A percentile compares a stretch with the other conserved stretches of the same genome.
Evolutionary conservation across 495 filamentous ascomycete species (phyloP).

Genomic region (Penicillium roqueforti): DNA sequence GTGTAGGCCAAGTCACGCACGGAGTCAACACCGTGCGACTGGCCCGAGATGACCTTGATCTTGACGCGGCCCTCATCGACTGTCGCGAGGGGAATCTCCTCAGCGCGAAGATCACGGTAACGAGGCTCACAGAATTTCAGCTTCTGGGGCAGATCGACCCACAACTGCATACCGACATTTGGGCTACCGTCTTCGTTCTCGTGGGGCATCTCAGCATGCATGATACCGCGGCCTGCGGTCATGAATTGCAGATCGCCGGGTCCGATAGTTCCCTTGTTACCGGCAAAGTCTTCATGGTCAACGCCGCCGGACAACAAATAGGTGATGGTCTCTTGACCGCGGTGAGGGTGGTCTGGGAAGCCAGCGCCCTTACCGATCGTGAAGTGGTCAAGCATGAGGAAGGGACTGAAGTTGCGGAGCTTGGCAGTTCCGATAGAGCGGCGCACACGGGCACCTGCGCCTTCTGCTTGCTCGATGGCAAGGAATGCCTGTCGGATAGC

Average conservation of each 20-base stretch:
- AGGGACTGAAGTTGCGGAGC: slow-evolving; percentile 83
- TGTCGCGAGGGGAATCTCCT: slow-evolving; percentile 69
- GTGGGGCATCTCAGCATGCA: slow-evolving; percentile 95
- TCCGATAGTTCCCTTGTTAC: slow-evolving; percentile 79
- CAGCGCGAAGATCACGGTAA: slow-evolving; percentile 75
- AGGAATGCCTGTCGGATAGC: slow-evolving; percentile 76
- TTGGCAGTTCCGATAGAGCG: slow-evolving; percentile 83
- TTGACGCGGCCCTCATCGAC: slow-evolving; percentile 67
- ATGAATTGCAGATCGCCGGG: slow-evolving; percentile 93
- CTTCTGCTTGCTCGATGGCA: slow-evolving; percentile 83
- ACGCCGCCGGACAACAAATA: slow-evolving; percentile 80
- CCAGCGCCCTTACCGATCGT: slow-evolving; percentile 73
- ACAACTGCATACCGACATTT: slow-evolving; percentile 88
- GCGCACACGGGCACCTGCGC: slow-evolving; percentile 82
- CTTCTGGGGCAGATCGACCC: slow-evolving; percentile 83
- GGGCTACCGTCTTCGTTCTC: slow-evolving; percentile 70
- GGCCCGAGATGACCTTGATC: slow-evolving; percentile 86
- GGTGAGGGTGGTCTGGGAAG: slow-evolving; percentile 82
- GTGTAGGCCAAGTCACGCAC: slow-evolving; percentile 91
- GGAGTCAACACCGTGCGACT: slow-evolving; percentile 75
- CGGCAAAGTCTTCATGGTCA: slow-evolving; percentile 95
- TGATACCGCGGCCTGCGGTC: slow-evolving; percentile 88
- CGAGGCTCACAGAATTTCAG: slow-evolving; percentile 87
- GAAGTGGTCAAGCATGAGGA: slow-evolving; percentile 98
- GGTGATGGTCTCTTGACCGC: slow-evolving; percentile 83